Evolutionary conservation across 176 grass and related monocot genomes (phyloP).

Genomic region (Juncus inflexus): DNA sequence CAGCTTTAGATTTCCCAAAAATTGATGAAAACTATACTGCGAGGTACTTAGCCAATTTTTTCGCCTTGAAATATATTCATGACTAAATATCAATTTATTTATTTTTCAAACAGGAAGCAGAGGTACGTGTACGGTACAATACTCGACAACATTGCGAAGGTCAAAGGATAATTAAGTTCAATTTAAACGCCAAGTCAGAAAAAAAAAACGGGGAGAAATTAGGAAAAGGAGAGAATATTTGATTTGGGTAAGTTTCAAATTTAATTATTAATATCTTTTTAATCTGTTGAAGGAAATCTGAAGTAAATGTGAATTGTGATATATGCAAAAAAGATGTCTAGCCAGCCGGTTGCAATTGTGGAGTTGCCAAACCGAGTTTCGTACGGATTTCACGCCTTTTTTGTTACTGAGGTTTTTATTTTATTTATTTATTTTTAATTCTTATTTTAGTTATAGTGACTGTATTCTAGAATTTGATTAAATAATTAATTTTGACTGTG

Average conservation of each 20-base stretch:
- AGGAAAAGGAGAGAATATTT: conserved; percentile 79
- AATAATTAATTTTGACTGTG: not conserved
- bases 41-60: no score
- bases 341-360: conserved; percentile 71
- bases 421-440: no score
- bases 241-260: conserved; percentile 35
- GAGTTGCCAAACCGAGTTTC: conserved; percentile 76
- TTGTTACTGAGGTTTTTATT: no score
- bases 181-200: conserved; percentile 55
- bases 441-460: no score
- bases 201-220: conserved; percentile 51
- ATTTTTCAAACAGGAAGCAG: conserved; percentile 50
- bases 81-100: no score
- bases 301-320: conserved; percentile 54
- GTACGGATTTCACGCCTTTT: conserved; percentile 93
- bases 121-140: conserved; percentile 60
- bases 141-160: conserved; percentile 61
- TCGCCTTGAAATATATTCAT: no score
- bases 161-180: conserved; percentile 76
- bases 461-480: no score
- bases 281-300: conserved; percentile 61
- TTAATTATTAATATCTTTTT: conserved; percentile 7
- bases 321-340: conserved; percentile 83
- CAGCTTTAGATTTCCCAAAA: no score
- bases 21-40: no score